Evolutionary conservation across 2,329 filamentous ascomycete genomes (phyloP).

Genomic region (Penicillium rolfsii): DNA sequence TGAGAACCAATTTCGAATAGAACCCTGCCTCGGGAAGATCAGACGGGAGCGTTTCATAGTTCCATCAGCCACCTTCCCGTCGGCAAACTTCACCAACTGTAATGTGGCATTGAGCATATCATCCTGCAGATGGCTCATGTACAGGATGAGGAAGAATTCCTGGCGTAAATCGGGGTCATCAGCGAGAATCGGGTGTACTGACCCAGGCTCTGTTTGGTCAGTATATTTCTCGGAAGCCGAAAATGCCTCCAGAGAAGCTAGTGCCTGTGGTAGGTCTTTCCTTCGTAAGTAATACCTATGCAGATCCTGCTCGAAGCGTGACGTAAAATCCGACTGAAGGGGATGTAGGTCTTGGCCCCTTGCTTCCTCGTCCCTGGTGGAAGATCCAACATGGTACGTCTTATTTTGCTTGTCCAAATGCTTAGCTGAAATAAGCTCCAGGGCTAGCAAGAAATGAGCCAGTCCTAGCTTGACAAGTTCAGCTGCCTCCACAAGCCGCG

Average conservation of each 20-base stretch:
- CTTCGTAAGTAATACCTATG: constrained; percentile 57
- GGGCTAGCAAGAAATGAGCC: constrained; percentile 60
- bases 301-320: constrained; percentile 56
- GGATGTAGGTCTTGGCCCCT: constrained; percentile 55
- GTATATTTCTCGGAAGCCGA: constrained; percentile 33
- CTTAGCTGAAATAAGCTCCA: constrained; percentile 47
- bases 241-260: constrained; percentile 43
- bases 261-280: constrained; percentile 53
- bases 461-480: constrained; percentile 64
- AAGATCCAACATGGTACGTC: constrained; percentile 39
- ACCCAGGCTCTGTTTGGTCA: constrained; percentile 34
- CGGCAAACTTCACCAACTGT: constrained; percentile 67
- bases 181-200: constrained; percentile 9
- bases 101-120: constrained; percentile 62
- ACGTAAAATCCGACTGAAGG: constrained; percentile 60
- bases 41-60: constrained; percentile 64
- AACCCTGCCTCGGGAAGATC: constrained; percentile 63
- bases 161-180: constrained; percentile 43
- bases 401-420: constrained; percentile 40
- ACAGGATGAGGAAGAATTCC: constrained; percentile 65
- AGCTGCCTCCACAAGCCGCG: constrained; percentile 62
- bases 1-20: constrained; percentile 63
- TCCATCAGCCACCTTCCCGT: constrained; percentile 64
- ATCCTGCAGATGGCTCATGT: constrained; percentile 68
- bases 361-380: constrained; percentile 53